Percentiles rank a stretch among this genome's conserved stretches.
These are phyloP conservation scores for Pelargonium fulgidum DNA, from an alignment of 441 rosid genomes.

Conservation along the genomic window DNA sequence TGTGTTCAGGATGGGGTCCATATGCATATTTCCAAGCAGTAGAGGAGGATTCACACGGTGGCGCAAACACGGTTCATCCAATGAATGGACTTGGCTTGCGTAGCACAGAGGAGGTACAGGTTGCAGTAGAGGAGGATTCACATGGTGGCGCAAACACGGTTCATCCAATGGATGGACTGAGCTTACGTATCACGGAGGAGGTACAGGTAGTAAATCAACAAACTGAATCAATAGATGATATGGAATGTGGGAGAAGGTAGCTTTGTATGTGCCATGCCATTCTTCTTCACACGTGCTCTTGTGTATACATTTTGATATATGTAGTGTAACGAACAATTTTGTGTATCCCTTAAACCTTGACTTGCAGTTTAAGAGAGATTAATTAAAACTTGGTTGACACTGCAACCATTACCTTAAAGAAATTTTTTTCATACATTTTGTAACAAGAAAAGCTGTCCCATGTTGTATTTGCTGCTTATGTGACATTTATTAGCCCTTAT, in stretches of 20 bases:
- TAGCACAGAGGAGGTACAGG: not conserved
- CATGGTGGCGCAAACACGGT: constrained; percentile 18
- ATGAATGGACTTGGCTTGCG: constrained; percentile 25
- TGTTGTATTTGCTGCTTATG: too few relatives aligned
- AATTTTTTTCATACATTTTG: too few relatives aligned
- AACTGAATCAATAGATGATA: constrained; percentile 16
- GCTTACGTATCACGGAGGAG: constrained; percentile 20
- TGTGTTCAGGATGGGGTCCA: constrained; percentile 61
- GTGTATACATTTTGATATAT: too few relatives aligned
- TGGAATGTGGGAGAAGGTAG: constrained; percentile 37
- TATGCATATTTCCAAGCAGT: constrained; percentile 57
- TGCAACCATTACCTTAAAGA: too few relatives aligned
- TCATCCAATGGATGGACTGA: constrained; percentile 25
- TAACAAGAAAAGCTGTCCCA: too few relatives aligned
- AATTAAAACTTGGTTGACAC: too few relatives aligned
- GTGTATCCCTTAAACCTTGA: too few relatives aligned
- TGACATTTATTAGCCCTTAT: too few relatives aligned
- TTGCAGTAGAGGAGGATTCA: constrained; percentile 40
- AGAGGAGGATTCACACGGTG: constrained; percentile 31
- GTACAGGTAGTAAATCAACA: constrained; percentile 25
- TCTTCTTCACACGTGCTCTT: too few relatives aligned
- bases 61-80: constrained; percentile 22
- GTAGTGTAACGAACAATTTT: too few relatives aligned
- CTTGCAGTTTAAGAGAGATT: too few relatives aligned
- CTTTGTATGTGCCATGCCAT: not conserved